Evolutionary conservation across 2,329 filamentous ascomycete species (phyloP), one percentile per base, ranked within the genome.

Genomic region (Geosmithia morbida): DNA sequence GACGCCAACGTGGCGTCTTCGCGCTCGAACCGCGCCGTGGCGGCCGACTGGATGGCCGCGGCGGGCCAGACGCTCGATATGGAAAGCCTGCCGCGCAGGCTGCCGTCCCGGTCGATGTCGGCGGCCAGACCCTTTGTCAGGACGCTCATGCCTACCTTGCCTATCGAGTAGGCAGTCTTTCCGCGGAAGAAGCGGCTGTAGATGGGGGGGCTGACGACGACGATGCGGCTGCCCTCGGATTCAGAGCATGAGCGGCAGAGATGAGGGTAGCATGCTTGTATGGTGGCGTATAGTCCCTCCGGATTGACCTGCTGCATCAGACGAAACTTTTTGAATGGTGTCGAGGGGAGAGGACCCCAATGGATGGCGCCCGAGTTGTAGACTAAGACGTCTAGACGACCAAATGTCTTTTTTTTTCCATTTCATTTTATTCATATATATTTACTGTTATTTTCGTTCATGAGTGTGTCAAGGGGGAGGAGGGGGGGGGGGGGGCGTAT

Each of bases 361-460:
- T 83, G 92, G 53, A 94, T 88, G 2, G 87, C 87, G 41, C 87
- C 87, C 0, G 82, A 81, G 60, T 92, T 94, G 68, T 94, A 94
- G 45, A 92, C 62, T 2, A 94, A 64, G 1, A 83, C 81, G 58
- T 92, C 85, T 3, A 94, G 67, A 19, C 74, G 74, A 42, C 72
- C 71, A 55, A 83, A 82, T 4, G 61, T 67, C 55, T 77, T 52
- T 4, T 26, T 4, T 26, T 26, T 4, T 26, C 8, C 33, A 37
- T 37, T 5, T 37, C 11, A 37, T 30, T 7, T 7, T 17, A 10
- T 19, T 30, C 40, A 41, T n/a, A n/a, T n/a, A n/a, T n/a, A n/a
- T n/a, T n/a, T n/a, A n/a, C n/a, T n/a, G n/a, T n/a, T n/a, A n/a
- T n/a, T n/a, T n/a, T n/a, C n/a, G n/a, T n/a, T n/a, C n/a, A n/a